Conservation (phyloP, 495 filamentous ascomycete genomes). For the Aspergillus panamensis region DNA sequence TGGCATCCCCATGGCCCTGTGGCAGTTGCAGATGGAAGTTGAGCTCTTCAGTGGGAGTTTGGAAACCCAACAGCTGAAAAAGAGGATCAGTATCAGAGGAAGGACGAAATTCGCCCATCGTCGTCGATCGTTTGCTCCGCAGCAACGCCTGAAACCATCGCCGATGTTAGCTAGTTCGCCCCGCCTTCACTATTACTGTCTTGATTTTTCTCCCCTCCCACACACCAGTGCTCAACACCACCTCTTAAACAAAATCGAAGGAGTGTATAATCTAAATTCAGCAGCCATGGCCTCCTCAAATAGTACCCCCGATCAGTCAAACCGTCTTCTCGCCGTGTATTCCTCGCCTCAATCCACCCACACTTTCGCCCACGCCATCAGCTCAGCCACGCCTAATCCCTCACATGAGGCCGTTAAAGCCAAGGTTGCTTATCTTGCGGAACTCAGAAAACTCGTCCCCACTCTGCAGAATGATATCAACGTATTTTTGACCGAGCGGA, state of each 20-base stretch:
- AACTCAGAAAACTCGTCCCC: constrained; percentile 58
- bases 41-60: not conserved
- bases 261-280: not conserved
- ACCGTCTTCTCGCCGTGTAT: constrained; percentile 53
- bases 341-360: constrained; percentile 44
- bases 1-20: not conserved
- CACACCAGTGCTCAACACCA: not conserved
- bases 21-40: not conserved
- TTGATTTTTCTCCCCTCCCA: not conserved
- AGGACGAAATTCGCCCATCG: constrained; percentile 10
- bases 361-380: constrained; percentile 45
- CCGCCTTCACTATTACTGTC: constrained; percentile 8
- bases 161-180: constrained; percentile 15
- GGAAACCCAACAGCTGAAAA: constrained; percentile 6
- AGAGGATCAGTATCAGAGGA: constrained; percentile 8
- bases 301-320: not conserved
- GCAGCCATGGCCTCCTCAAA: constrained; percentile 1
- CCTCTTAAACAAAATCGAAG: not conserved
- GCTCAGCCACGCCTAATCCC: constrained; percentile 34
- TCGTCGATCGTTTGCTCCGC: constrained; percentile 18
- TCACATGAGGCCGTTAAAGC: constrained; percentile 35
- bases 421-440: constrained; percentile 64
- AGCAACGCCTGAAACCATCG: constrained; percentile 6
- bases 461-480: constrained; percentile 74
- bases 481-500: constrained; percentile 73